Percentiles rank a stretch among this genome's conserved stretches.
These are phyloP conservation scores for Phytophthora citrophthora DNA, from an alignment of 352 stramenopile genomes.

Conservation along the genomic window DNA sequence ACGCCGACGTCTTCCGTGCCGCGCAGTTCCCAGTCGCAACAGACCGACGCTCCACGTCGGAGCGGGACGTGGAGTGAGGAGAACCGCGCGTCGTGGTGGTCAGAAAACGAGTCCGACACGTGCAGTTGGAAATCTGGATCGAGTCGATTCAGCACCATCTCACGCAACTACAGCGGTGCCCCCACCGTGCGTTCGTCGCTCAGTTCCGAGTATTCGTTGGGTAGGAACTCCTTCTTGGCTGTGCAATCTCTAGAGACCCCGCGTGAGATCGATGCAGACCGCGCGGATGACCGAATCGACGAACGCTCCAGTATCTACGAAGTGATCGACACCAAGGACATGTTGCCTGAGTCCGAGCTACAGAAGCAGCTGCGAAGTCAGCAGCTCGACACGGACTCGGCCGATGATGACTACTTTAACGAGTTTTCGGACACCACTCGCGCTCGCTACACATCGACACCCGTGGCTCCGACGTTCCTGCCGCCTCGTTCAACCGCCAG, in stretches of 20 bases:
- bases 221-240: constrained; percentile 40
- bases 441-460: constrained; percentile 39
- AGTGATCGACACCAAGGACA: constrained; percentile 50
- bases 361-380: constrained; percentile 32
- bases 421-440: constrained; percentile 22
- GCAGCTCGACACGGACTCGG: constrained; percentile 20
- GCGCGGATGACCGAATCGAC: constrained; percentile 23
- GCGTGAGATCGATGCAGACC: constrained; percentile 18
- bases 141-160: constrained; percentile 42
- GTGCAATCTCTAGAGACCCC: constrained; percentile 29
- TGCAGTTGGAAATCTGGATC: constrained; percentile 47
- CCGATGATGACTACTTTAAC: constrained; percentile 23
- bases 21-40: constrained; percentile 9
- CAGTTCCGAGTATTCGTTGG: constrained; percentile 31
- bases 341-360: constrained; percentile 36
- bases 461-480: constrained; percentile 22
- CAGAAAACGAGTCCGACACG: constrained; percentile 42
- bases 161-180: constrained; percentile 36
- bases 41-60: constrained; percentile 15
- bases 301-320: constrained; percentile 49
- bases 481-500: constrained; percentile 13
- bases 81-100: constrained; percentile 50
- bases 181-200: constrained; percentile 42
- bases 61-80: constrained; percentile 34
- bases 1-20: constrained; percentile 24